phyloP scores from a whole-genome alignment of 306 rosid genomes.

The Trichosanthes cucumerina region DNA sequence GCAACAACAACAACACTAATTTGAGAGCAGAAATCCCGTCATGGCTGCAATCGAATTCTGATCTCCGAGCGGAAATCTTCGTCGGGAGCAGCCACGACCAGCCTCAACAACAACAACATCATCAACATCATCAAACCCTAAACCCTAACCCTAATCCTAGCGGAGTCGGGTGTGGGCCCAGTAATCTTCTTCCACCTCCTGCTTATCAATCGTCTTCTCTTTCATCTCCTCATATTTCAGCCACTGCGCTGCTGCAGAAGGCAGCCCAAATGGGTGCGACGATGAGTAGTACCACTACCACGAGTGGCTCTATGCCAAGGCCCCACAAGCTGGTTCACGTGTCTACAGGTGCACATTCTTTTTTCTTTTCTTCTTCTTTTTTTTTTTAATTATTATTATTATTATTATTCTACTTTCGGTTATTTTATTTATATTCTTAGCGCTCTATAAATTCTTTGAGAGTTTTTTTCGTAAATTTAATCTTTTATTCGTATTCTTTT shows the following conservation, averaged over 20 bases:
- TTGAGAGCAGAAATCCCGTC: conserved; percentile 40
- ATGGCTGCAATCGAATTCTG: conserved; percentile 32
- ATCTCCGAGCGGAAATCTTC: conserved; percentile 9
- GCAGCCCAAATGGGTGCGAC: conserved; percentile 97
- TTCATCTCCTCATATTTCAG: conserved; percentile 72
- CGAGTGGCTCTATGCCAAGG: conserved; percentile 13
- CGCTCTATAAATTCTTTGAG: no score
- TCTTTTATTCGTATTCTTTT: no score
- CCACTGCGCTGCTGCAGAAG: conserved; percentile 93
- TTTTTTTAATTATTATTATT: neutral
- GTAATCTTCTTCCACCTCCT: conserved; percentile 31
- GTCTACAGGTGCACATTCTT: conserved; percentile 19
- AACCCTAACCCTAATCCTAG: conserved; percentile 39
- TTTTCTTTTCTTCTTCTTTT: no score
- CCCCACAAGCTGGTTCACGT: conserved; percentile 50
- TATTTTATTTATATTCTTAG: neutral
- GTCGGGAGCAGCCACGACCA: neutral
- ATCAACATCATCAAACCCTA: conserved; percentile 23
- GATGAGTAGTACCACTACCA: conserved; percentile 24
- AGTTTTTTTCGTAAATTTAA: no score
- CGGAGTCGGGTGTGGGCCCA: neutral
- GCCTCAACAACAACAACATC: conserved; percentile 7
- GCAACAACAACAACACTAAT: neutral
- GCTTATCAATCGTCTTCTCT: conserved; percentile 27
- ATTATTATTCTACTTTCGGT: neutral